Percentiles rank a stretch among this genome's conserved stretches.
These are phyloP conservation scores for Corchorus capsularis DNA, from an alignment of 345 rosid species.

Conservation along the genomic window DNA sequence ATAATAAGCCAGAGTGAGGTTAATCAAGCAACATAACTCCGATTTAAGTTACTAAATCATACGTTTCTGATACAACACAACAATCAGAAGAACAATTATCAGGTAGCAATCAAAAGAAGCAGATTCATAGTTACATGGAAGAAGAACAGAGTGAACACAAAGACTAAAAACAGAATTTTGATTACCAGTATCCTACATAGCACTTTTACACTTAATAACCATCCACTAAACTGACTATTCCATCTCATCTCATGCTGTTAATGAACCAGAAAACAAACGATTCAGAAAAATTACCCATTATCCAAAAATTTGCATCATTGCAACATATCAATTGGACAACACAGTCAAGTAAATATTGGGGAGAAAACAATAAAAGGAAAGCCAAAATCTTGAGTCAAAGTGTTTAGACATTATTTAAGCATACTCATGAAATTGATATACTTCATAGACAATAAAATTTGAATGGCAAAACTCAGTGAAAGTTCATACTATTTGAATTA, in stretches of 20 bases:
- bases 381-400: neutral
- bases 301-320: neutral
- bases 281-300: neutral
- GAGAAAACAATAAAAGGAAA: neutral
- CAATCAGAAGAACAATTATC: neutral
- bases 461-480: neutral
- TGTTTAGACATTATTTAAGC: neutral
- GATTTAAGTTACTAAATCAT: no score
- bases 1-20: no score
- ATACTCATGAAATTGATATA: neutral
- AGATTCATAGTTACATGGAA: constrained; percentile 4
- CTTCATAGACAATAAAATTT: neutral
- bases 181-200: neutral
- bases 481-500: neutral
- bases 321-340: neutral
- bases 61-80: neutral
- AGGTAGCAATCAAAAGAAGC: neutral
- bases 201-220: neutral
- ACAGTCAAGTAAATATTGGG: neutral
- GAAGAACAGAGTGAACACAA: neutral
- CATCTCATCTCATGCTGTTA: neutral
- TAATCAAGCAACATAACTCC: no score
- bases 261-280: neutral
- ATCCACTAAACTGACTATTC: neutral
- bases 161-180: neutral